Conservation (phyloP, 2,329 filamentous ascomycete species). For the Emergomyces africanus region DNA sequence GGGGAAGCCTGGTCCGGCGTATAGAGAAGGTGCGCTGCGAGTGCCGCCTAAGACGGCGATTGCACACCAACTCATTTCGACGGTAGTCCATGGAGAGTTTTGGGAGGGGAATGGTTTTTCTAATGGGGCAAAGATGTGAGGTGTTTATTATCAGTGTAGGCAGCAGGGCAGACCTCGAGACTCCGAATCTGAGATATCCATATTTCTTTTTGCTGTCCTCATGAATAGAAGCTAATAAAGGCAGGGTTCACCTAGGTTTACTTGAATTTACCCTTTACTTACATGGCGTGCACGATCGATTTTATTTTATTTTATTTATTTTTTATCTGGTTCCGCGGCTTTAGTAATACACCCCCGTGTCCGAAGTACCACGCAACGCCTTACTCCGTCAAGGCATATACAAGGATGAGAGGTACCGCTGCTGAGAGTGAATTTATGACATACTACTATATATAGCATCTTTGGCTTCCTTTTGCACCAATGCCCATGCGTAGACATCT, state of each 20-base stretch:
- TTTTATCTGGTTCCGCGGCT: too few relatives aligned
- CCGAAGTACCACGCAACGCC: neutral
- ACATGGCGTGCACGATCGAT: neutral
- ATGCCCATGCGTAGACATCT: neutral
- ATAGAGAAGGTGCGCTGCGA: conserved; percentile 63
- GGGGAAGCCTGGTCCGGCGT: conserved; percentile 49
- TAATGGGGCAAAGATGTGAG: conserved; percentile 37
- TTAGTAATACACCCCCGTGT: too few relatives aligned
- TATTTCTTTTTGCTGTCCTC: neutral
- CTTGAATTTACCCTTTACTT: neutral
- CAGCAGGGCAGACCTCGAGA: neutral
- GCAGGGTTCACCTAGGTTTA: neutral
- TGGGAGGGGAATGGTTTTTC: conserved; percentile 31
- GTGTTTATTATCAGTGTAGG: neutral
- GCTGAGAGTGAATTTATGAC: neutral
- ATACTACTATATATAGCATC: neutral
- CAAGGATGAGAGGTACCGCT: neutral
- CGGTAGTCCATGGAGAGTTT: conserved; percentile 61
- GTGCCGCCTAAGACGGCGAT: conserved; percentile 81
- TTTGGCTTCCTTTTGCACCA: neutral
- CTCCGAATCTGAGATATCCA: neutral
- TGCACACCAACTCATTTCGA: conserved; percentile 73
- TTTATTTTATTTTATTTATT: too few relatives aligned
- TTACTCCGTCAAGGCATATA: neutral
- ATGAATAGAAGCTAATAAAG: neutral